Conservation (phyloP, 2,329 filamentous ascomycete species). For the Colletotrichum chrysophilum region DNA sequence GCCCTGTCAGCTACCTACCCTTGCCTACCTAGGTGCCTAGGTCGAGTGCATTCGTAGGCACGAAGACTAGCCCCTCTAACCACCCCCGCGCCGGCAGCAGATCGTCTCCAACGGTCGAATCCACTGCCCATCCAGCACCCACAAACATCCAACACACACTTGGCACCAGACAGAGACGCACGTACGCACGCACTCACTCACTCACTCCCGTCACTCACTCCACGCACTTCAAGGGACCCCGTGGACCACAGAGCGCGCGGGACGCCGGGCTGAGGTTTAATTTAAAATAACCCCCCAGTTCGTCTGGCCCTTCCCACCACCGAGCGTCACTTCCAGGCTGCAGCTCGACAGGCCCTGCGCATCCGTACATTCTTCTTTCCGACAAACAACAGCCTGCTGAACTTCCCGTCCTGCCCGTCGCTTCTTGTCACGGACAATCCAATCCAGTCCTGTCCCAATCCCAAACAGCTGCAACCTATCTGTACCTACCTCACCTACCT, state of each 20-base stretch:
- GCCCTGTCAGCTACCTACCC: background rate
- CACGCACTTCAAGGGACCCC: background rate
- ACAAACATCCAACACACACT: background rate
- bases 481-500: background rate
- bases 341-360: slow-evolving; percentile 11
- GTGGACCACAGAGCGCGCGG: slow-evolving; percentile 3
- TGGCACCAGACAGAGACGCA: background rate
- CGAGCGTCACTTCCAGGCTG: slow-evolving; percentile 21
- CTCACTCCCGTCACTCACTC: background rate
- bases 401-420: background rate
- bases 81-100: slow-evolving; percentile 3
- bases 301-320: slow-evolving; percentile 16
- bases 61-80: background rate
- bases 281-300: slow-evolving; percentile 19
- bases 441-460: background rate
- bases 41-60: background rate
- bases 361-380: background rate
- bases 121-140: background rate
- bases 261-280: slow-evolving; percentile 14
- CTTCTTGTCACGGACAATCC: background rate
- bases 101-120: background rate
- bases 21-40: background rate
- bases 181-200: background rate
- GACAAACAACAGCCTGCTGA: background rate
- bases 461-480: background rate